Evolutionary conservation across 2,329 filamentous ascomycete genomes (phyloP).

Genomic region (Colletotrichum coccodes): DNA sequence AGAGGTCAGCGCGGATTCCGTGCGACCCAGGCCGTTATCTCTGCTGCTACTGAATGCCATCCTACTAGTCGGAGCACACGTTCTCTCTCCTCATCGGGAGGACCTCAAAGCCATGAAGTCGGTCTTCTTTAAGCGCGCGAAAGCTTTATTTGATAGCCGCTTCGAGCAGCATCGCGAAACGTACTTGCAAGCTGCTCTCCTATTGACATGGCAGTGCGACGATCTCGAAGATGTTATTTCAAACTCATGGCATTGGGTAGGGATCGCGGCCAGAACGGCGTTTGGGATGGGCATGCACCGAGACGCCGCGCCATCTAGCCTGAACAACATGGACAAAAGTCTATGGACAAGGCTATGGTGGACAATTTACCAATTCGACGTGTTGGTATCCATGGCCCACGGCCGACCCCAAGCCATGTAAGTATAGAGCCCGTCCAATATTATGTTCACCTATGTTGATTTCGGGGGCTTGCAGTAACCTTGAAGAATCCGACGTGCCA

Average conservation of each 20-base stretch:
- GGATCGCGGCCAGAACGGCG: conserved; percentile 61
- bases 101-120: conserved; percentile 49
- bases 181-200: conserved; percentile 63
- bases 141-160: conserved; percentile 62
- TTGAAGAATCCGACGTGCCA: conserved; percentile 62
- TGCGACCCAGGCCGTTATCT: conserved; percentile 47
- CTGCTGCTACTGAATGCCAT: conserved; percentile 61
- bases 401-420: conserved; percentile 62
- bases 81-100: conserved; percentile 52
- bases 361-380: conserved; percentile 51
- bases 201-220: conserved; percentile 66
- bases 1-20: conserved; percentile 52
- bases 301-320: conserved; percentile 41
- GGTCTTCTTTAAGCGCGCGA: conserved; percentile 62
- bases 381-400: conserved; percentile 49
- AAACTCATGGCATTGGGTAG: conserved; percentile 64
- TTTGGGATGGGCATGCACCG: conserved; percentile 64
- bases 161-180: conserved; percentile 63
- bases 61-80: conserved; percentile 62
- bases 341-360: conserved; percentile 52
- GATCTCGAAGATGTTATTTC: conserved; percentile 64
- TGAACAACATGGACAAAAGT: conserved; percentile 44
- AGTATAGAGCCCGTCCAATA: conserved; percentile 14
- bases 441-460: neutral
- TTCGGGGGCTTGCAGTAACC: conserved; percentile 40